A percentile compares a stretch with the other conserved stretches of the same genome.
These are phyloP conservation scores for Agarophyton chilense DNA, from an alignment of 23 red algal species.

Conservation along the genomic window DNA sequence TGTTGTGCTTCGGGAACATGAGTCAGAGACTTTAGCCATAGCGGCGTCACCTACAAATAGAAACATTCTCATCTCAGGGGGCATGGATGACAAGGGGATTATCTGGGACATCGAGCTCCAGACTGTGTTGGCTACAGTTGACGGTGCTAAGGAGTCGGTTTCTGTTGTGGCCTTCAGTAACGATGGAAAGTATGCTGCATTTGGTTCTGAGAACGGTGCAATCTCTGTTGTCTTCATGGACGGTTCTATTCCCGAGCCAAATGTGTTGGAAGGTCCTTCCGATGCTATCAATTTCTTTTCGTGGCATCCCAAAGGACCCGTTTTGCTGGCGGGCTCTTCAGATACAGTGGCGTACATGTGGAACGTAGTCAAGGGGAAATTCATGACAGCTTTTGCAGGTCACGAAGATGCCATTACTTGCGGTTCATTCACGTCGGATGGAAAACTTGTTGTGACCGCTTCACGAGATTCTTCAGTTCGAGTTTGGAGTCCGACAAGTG, in stretches of 20 bases:
- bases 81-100: conserved; percentile 70
- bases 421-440: conserved; percentile 77
- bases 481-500: conserved; percentile 81
- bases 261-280: conserved; percentile 61
- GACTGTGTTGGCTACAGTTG: conserved; percentile 40
- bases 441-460: conserved; percentile 76
- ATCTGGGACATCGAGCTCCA: conserved; percentile 66
- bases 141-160: conserved; percentile 72
- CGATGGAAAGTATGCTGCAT: conserved; percentile 69
- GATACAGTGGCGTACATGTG: conserved; percentile 78
- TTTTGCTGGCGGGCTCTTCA: conserved; percentile 70
- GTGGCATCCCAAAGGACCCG: conserved; percentile 76
- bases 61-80: conserved; percentile 48
- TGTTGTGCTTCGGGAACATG: conserved; percentile 56
- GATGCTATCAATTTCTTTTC: conserved; percentile 76
- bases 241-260: background rate
- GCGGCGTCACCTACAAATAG: conserved; percentile 51
- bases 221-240: conserved; percentile 65
- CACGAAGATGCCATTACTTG: conserved; percentile 82
- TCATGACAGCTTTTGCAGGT: conserved; percentile 74
- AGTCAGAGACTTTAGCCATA: conserved; percentile 36
- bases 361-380: conserved; percentile 69
- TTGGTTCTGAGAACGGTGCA: conserved; percentile 73
- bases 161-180: conserved; percentile 55
- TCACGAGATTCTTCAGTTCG: conserved; percentile 69